Base-by-base conservation (phyloP, 371 early-diverging fungal species). In the Actinomucor elegans region DNA sequence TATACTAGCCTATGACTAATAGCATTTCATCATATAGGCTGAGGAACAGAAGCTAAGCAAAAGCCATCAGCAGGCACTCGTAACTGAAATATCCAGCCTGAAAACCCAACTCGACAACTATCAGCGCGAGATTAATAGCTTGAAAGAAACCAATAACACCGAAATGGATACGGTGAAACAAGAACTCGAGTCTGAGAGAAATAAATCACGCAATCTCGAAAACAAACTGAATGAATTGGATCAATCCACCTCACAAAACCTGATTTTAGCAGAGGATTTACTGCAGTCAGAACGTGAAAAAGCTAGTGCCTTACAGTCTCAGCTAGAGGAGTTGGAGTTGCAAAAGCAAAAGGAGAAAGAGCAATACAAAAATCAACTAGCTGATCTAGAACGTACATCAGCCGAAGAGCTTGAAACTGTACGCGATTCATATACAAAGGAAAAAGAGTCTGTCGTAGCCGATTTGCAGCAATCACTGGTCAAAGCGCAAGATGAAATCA, bases 221-320 rank as follows among this genome's bases (percentile, higher is more conserved):
- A 20, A 11, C 3, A 23, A 40, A 12, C 12, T 40, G 31, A 12
- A 17, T 15, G 18, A 45, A 12, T 15, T 45, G 27, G 31, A 27
- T 18, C 20, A 52, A 23, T 21, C 15, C 20, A 52, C n/a, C n/a
- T n/a, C n/a, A n/a, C n/a, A n/a, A n/a, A n/a, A 27, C 28, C 27
- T 27, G n/a, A n/a, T n/a, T n/a, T n/a, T n/a, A 11, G 17, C 36
- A 1, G 27, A 44, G 6, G 26, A 31, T 3, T 14, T 20, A 5
- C 31, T 52, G n/a, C 21, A 57, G 17, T 14, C 34, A 29, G 51
- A 57, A 24, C 50, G 31, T 23, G 31, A 35, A 18, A 53, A 59
- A 9, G 18, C 17, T 1, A 29, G 33, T 9, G 26, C 18, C 11
- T 33, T 59, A 31, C 48, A 54, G 18, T 17, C 37, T 14, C 35